Percentiles rank a stretch among this genome's conserved stretches.
Evolutionary conservation across 163 green algal genomes (phyloP).

Genomic region (Botryococcus braunii): DNA sequence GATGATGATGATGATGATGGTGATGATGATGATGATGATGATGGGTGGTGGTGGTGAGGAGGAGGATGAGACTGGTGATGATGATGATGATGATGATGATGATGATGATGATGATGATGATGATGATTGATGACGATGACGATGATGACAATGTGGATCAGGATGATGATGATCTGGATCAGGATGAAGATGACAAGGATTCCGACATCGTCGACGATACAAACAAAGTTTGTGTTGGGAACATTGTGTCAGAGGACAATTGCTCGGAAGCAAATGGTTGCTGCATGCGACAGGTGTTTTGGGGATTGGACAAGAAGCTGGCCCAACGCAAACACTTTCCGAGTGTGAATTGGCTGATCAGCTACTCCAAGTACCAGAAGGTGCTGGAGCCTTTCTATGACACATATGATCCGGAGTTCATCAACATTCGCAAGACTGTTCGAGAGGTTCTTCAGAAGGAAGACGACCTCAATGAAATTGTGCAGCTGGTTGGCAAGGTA

Average conservation of each 20-base stretch:
- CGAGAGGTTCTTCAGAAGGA: constrained; percentile 96
- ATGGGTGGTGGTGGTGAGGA: too few species aligned
- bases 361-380: constrained; percentile 98
- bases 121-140: too few species aligned
- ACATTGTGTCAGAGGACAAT: background rate
- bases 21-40: too few species aligned
- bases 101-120: too few species aligned
- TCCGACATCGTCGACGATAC: too few species aligned
- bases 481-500: constrained; percentile 97
- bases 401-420: constrained; percentile 77
- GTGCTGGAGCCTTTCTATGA: constrained; percentile 97
- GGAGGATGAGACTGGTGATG: too few species aligned
- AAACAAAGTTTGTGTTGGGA: too few species aligned
- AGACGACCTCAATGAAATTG: constrained; percentile 99
- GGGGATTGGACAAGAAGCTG: constrained; percentile 99
- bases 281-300: constrained; percentile 81
- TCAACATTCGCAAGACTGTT: constrained; percentile 50
- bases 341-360: constrained; percentile 99
- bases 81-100: too few species aligned
- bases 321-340: constrained; percentile 99
- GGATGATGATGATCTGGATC: too few species aligned
- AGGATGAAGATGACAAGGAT: too few species aligned
- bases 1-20: too few species aligned
- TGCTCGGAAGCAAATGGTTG: background rate
- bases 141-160: too few species aligned